Base-by-base conservation (phyloP, 2,329 filamentous ascomycete species). In the Arthrobotrys entomopaga region DNA sequence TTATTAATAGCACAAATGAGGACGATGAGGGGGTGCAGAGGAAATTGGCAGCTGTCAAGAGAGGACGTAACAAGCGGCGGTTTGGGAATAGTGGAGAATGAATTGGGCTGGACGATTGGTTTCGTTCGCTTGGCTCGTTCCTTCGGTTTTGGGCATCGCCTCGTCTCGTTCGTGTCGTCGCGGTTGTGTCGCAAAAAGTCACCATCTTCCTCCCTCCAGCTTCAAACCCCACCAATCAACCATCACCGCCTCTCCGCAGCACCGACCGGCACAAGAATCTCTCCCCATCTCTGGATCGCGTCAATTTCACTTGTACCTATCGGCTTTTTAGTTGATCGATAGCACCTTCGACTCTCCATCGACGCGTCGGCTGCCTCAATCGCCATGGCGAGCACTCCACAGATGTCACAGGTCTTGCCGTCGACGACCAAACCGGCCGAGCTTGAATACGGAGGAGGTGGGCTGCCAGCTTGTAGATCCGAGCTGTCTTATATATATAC, bases 391-490 rank as follows among this genome's bases (percentile, higher is more conserved):
- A 75, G 71, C 65, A 75, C 71, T 57, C 71, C 71, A 13, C 71
- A 75, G 29, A 53, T 50, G 48, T 34, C 58, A 40, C 58, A 69
- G 50, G 59, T 75, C n/a, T 42, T 75, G 26, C 65, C 71, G 11
- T 59, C 71, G 29, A 75, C 71, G 20, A 69, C 64, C n/a, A 75
- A 75, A 38, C 71, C 71, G 11, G 64, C 71, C 16, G 71, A 75
- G 40, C 59, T 75, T 8, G 71, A 75, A 34, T 75, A 75, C 20
- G 71, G 71, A 59, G 71, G 71, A 70, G 71, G 71, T 75, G 46
- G 61, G 65, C 54, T 11, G n/a, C 10, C 22, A 22, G n/a, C 22
- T 7, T 50, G n/a, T 50, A 1, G 46, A 16, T 19, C 8, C n/a
- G 7, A n/a, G 8, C 42, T 50, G 3, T 19, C n/a, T n/a, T 22